Conservation (phyloP, 345 rosid species). For the Cochlearia excelsa region DNA sequence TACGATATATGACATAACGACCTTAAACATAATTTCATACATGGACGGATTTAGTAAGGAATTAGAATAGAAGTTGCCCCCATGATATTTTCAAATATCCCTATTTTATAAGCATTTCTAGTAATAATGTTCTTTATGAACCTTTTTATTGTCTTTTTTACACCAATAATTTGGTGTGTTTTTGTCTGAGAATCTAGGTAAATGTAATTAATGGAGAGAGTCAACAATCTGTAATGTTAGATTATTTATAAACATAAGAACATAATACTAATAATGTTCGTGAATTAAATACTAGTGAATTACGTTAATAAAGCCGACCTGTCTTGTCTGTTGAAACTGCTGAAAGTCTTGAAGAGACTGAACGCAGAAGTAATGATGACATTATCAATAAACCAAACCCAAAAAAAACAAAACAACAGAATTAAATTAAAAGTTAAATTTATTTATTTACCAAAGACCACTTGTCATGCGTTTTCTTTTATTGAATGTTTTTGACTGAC, state of each 20-base stretch:
- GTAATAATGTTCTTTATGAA: too few species aligned
- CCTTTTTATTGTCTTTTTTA: too few species aligned
- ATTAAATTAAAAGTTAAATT: neutral
- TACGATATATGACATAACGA: neutral
- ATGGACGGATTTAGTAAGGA: too few species aligned
- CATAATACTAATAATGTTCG: neutral
- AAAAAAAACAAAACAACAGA: conserved; percentile 2
- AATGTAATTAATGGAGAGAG: conserved; percentile 3
- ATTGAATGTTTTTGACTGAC: conserved; percentile 27
- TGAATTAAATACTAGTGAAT: neutral
- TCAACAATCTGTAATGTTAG: neutral
- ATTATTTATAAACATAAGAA: conserved; percentile 20
- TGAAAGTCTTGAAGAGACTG: conserved; percentile 29
- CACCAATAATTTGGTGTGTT: neutral
- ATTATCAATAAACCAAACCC: conserved; percentile 12
- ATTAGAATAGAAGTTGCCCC: too few species aligned
- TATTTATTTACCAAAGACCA: conserved; percentile 4
- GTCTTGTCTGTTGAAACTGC: conserved; percentile 31
- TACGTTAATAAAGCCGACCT: conserved; percentile 21
- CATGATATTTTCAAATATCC: too few species aligned
- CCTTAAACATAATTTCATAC: too few species aligned
- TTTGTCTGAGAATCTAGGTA: conserved; percentile 7
- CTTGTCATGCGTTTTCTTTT: conserved; percentile 29
- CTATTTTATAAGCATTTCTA: too few species aligned
- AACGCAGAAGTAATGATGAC: conserved; percentile 30